Evolutionary conservation across 2,329 filamentous ascomycete genomes (phyloP), one percentile per base, ranked within the genome.

Genomic region (Exophiala mesophila): DNA sequence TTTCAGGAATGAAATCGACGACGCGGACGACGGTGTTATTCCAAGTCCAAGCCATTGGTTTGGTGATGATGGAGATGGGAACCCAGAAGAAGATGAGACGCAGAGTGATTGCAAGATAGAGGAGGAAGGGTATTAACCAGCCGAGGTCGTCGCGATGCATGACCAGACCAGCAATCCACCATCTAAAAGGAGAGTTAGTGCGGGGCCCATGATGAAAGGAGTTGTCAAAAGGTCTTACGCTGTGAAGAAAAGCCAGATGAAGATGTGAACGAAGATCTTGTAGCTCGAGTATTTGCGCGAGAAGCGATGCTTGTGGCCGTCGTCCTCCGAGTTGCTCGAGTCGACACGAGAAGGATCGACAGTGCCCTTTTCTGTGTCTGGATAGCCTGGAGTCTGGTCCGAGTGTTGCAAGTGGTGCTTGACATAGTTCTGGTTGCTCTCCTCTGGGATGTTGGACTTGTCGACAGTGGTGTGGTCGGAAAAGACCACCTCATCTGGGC

Each of bases 91-190:
- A 84, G 59, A 94, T 52, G 36, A 94, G 62, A 23, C 88, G 83
- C 37, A 92, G 69, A 8, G 77, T 78, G 55, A 94, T 80, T 53
- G 71, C 74, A 33, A 94, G 76, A 72, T 83, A 94, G 34, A 95
- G 60, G 37, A 94, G 72, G 65, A 94, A 92, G 0, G 88, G 88
- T 36, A 89, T 77, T 43, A 94, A 65, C 88, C 88, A 94, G 58
- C 86, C 87, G 64, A 76, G 73, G 57, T 88, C 79, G 45, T 82
- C 55, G 45, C 78, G 78, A 61, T 90, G 86, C 39, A 87, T 70
- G 45, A 88, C 71, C 35, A 90, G 68, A 41, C 81, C 78, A 5
- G 83, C 80, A 52, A 89, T 82, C 83, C 83, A 89, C 85, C 85
- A 88, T 38, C 49, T 52, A 32, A n/a, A 32, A 5, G 18, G 2